Base-by-base conservation (phyloP, 2,329 filamentous ascomycete genomes). In the Cordyceps cateniannulata region DNA sequence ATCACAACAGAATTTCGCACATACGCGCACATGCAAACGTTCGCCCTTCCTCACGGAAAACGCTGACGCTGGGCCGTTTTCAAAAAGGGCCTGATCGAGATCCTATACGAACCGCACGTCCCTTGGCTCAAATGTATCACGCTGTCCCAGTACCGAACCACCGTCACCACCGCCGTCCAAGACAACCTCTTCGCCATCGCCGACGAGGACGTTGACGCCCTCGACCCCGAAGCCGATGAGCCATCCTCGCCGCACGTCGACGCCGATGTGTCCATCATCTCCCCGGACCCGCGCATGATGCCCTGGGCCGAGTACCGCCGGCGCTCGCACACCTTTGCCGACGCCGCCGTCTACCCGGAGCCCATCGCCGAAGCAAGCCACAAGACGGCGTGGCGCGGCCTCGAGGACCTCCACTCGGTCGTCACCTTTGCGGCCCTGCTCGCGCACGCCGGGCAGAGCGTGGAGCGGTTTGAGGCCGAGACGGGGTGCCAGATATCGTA, bases 91-190 rank as follows among this genome's bases (percentile, higher is more conserved):
- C 58, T 60, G 6, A 20, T 60, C 1, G 58, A 60, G 20, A 54
- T 60, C n/a, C 29, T 60, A 7, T 60, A 54, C 24, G 58, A 60
- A 29, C 58, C 58, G 5, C 40, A 54, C 3, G 32, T 16, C 10
- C 50, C 50, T 3, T 60, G 58, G 58, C 54, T 60, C 50, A 60
- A 54, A 14, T 60, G 58, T 24, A 32, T 60, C 22, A 29, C 58
- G 10, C 27, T 54, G 6, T 7, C 20, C n/a, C 4, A 10, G 5
- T 8, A 40, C 16, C 38, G 22, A n/a, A 20, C 6, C 50, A 42
- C 2, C 3, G 24, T 60, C 22, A 47, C 20, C 12, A n/a, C 50
- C 44, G 42, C 40, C 29, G 18, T 60, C 7, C 50, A 60, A 7
- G 50, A 60, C 29, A 60, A 49, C 35, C 18, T 60, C 9, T 40